Percentiles rank a stretch among this genome's conserved stretches.
Conservation (phyloP, 768 basidiomycete genomes). For the Glaciozyma martinii region DNA sequence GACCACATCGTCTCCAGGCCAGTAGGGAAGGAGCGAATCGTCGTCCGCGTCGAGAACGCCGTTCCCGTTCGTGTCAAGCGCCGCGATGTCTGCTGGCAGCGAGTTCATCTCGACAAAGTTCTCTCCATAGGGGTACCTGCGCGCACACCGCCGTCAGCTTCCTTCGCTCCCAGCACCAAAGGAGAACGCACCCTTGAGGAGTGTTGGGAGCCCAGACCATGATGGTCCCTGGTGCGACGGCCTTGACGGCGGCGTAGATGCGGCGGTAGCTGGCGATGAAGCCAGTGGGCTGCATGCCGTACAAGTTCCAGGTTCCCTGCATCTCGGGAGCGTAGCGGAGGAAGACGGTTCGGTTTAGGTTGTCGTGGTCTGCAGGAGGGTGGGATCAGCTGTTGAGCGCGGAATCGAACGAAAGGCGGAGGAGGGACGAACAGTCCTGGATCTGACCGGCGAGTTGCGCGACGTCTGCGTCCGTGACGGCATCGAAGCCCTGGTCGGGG, state of each 20-base stretch:
- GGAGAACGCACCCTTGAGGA: conserved; percentile 14
- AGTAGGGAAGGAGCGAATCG: conserved; percentile 35
- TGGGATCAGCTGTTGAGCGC: background rate
- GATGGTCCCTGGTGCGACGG: conserved; percentile 31
- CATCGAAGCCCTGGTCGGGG: conserved; percentile 24
- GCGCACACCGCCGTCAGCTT: background rate
- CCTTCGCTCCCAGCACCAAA: background rate
- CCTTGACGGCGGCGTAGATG: conserved; percentile 33
- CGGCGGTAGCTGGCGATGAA: conserved; percentile 27
- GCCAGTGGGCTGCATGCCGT: conserved; percentile 31
- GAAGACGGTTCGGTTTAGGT: conserved; percentile 33
- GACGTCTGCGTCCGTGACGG: conserved; percentile 31
- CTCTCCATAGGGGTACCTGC: conserved; percentile 34
- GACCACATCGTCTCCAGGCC: conserved; percentile 35
- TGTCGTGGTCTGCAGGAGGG: conserved; percentile 22
- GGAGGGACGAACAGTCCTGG: conserved; percentile 21
- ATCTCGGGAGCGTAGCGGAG: conserved; percentile 37
- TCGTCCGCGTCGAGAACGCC: conserved; percentile 30
- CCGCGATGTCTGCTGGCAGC: conserved; percentile 24
- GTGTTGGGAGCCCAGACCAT: conserved; percentile 37
- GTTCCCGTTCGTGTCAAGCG: conserved; percentile 35
- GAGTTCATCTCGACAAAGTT: background rate
- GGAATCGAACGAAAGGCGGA: background rate
- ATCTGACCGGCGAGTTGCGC: conserved; percentile 34
- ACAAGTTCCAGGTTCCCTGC: conserved; percentile 36